phyloP scores from a whole-genome alignment of 2,329 filamentous ascomycete genomes.

The Podosphaera xanthii region DNA sequence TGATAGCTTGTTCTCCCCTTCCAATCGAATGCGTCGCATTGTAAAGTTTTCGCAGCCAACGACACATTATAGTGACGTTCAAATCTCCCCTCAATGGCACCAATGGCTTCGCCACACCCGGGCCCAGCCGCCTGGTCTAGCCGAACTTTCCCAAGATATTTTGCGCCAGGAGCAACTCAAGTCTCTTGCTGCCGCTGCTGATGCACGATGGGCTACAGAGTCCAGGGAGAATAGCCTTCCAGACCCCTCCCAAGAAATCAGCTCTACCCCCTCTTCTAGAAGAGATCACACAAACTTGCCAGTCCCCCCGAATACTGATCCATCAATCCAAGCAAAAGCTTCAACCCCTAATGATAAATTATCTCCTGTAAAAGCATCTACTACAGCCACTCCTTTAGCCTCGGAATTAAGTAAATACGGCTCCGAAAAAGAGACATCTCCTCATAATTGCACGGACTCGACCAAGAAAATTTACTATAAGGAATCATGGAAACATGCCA shows the following conservation, averaged over 20 bases:
- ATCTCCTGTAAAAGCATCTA: background rate
- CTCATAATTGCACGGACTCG: background rate
- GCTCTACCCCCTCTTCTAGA: background rate
- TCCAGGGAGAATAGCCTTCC: slow-evolving; percentile 24
- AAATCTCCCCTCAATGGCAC: slow-evolving; percentile 39
- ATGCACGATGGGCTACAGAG: slow-evolving; percentile 40
- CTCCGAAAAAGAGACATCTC: background rate
- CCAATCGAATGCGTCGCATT: slow-evolving; percentile 34
- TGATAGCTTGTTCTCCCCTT: slow-evolving; percentile 19
- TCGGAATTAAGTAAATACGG: background rate
- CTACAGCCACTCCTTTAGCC: too few species aligned
- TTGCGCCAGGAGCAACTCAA: slow-evolving; percentile 29
- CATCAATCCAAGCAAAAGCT: background rate
- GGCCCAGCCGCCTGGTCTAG: slow-evolving; percentile 27
- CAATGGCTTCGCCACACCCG: slow-evolving; percentile 45
- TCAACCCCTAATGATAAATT: background rate
- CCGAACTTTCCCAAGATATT: slow-evolving; percentile 32
- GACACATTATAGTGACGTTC: slow-evolving; percentile 30
- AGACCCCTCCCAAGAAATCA: slow-evolving; percentile 2
- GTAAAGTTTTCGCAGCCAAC: slow-evolving; percentile 30
- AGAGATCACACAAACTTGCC: background rate
- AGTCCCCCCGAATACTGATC: background rate
- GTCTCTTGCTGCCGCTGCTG: slow-evolving; percentile 34
- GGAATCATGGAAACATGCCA: slow-evolving; percentile 32
- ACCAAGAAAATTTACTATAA: background rate